phyloP scores from a whole-genome alignment of 108 stramenopile species.

The Asterionellopsis glacialis region DNA sequence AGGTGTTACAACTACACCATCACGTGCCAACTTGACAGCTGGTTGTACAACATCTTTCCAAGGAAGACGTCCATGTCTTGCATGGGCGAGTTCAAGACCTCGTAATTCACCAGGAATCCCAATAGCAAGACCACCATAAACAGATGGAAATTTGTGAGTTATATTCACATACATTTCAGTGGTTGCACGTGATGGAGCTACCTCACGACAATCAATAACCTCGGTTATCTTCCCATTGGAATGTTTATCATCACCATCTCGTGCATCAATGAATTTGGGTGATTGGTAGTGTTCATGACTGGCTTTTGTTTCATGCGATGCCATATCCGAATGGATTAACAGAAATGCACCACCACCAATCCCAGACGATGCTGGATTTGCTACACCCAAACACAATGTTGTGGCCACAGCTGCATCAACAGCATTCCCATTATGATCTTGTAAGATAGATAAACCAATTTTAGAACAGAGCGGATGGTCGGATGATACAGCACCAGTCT shows the following conservation, averaged over 20 bases:
- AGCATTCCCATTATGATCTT: slow-evolving; percentile 54
- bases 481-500: slow-evolving; percentile 56
- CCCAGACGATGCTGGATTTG: slow-evolving; percentile 74
- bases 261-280: slow-evolving; percentile 37
- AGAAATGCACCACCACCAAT: slow-evolving; percentile 84
- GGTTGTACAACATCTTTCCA: slow-evolving; percentile 69
- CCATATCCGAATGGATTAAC: slow-evolving; percentile 43
- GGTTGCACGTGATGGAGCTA: slow-evolving; percentile 47
- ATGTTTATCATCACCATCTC: slow-evolving; percentile 11
- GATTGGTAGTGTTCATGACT: background rate
- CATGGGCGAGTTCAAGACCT: slow-evolving; percentile 68
- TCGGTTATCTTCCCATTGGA: slow-evolving; percentile 29
- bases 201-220: slow-evolving; percentile 80
- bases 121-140: slow-evolving; percentile 54
- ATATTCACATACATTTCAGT: slow-evolving; percentile 48
- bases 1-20: slow-evolving; percentile 38
- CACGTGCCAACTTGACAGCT: slow-evolving; percentile 45
- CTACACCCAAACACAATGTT: slow-evolving; percentile 70
- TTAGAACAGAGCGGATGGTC: slow-evolving; percentile 58
- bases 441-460: slow-evolving; percentile 40
- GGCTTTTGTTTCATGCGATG: background rate
- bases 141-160: slow-evolving; percentile 24
- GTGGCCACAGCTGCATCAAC: slow-evolving; percentile 79
- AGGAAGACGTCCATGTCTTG: slow-evolving; percentile 43
- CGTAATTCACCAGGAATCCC: slow-evolving; percentile 77